phyloP scores from a whole-genome alignment of 805 yeast genomes.

The Hyphopichia homilentoma region DNA sequence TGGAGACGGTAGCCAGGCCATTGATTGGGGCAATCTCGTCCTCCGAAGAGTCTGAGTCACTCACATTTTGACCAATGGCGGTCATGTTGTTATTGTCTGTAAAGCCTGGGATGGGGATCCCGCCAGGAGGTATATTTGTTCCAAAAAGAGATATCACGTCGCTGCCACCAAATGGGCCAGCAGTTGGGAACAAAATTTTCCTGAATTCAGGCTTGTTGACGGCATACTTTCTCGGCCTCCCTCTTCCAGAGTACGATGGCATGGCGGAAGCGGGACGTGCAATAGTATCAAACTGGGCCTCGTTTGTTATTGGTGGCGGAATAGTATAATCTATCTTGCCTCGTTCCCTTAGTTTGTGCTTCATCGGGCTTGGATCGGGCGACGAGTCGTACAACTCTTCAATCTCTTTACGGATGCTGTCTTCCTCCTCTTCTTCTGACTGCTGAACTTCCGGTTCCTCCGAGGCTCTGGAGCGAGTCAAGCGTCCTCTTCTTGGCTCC shows the following conservation, averaged over 20 bases:
- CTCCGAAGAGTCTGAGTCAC: slow-evolving; percentile 61
- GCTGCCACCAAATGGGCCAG: slow-evolving; percentile 97
- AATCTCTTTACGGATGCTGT: slow-evolving; percentile 58
- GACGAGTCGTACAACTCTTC: slow-evolving; percentile 62
- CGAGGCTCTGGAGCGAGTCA: slow-evolving; percentile 14
- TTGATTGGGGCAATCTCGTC: slow-evolving; percentile 50
- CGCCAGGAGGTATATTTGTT: slow-evolving; percentile 52
- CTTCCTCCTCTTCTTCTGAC: slow-evolving; percentile 24
- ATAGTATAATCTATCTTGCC: slow-evolving; percentile 70
- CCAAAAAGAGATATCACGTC: slow-evolving; percentile 86
- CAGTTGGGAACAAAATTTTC: slow-evolving; percentile 82
- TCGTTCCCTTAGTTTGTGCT: slow-evolving; percentile 46
- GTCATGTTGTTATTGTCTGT: slow-evolving; percentile 20
- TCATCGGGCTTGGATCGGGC: slow-evolving; percentile 47
- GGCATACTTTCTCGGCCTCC: slow-evolving; percentile 38
- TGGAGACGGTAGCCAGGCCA: slow-evolving; percentile 37
- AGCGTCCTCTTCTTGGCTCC: slow-evolving; percentile 18
- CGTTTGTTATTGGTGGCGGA: slow-evolving; percentile 71
- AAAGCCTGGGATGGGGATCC: slow-evolving; percentile 36
- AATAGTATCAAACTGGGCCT: slow-evolving; percentile 23
- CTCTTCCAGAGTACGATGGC: slow-evolving; percentile 22
- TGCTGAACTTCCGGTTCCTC: slow-evolving; percentile 8
- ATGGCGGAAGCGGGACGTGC: slow-evolving; percentile 3
- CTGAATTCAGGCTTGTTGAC: slow-evolving; percentile 45
- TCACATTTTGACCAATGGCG: slow-evolving; percentile 31